Evolutionary conservation across 2,329 filamentous ascomycete species (phyloP), one percentile per base, ranked within the genome.

Genomic region (Coniochaeta prunicola): DNA sequence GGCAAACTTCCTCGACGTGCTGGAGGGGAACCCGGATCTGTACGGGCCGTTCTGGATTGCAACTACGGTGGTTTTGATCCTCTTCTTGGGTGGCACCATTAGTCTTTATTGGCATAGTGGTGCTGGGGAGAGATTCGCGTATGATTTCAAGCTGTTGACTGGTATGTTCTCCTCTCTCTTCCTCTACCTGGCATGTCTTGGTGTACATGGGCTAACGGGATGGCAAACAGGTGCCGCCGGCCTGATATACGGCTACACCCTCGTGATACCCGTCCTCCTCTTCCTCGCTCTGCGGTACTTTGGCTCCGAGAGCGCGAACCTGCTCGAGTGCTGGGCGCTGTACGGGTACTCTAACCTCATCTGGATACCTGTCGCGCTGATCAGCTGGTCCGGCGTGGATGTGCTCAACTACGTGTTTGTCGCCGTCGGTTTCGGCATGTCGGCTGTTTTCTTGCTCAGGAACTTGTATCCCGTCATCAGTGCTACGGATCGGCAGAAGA

Each of bases 1-100:
- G 63, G 88, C 88, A 59, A 97, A 96, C 79, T 99, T 99, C 76
- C 87, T 99, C 63, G 94, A 99, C 70, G 91, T 97, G 36, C 83
- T 99, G 30, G 94, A 99, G 71, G 94, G 94, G 21, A 97, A 97
- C 72, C 91, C 94, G 1, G 94, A 99, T 70, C 78, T 99, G 34
- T 99, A 99, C 78, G 93, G 93, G 1, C 94, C 94, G 1, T 92
- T 97, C 71, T 99, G 94, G 94, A 97, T 99, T 76, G 94, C 94
- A 10, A 97, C 94, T 0, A 97, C 94, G 0, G 94, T 99, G 10
- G 88, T 99, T 13, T 83, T 99, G 63, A 97, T 99, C 61, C 77
- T 99, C 33, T 99, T 99, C 75, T 73, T 99, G 50, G 94, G 93
- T 1, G 94, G 94, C 13, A 97, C 94, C 0, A 96, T 99, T 64